phyloP scores from a whole-genome alignment of 331 rosid species.

The Quercus lobata region DNA sequence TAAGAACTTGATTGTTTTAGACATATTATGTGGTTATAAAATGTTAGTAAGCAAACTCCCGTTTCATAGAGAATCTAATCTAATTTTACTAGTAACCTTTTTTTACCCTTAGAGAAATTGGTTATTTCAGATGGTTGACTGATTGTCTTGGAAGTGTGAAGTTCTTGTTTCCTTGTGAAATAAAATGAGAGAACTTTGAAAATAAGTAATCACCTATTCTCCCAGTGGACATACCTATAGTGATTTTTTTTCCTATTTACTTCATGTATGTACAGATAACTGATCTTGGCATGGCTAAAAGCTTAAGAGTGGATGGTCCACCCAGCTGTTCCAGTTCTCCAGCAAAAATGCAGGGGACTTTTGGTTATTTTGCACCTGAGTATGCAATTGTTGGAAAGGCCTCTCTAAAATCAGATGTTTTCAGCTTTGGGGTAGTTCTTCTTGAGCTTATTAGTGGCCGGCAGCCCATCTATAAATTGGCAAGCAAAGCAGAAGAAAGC shows the following conservation, averaged over 20 bases:
- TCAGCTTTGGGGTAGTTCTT: constrained; percentile 97
- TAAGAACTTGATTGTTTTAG: constrained; percentile 31
- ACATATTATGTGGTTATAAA: neutral
- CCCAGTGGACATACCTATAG: neutral
- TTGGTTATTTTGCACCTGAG: constrained; percentile 99
- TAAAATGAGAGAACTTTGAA: neutral
- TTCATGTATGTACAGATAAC: constrained; percentile 62
- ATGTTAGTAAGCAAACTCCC: constrained; percentile 6
- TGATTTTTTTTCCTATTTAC: neutral
- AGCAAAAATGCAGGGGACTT: constrained; percentile 93
- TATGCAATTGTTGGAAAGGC: constrained; percentile 87
- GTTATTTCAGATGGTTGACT: neutral
- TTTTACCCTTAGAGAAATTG: neutral
- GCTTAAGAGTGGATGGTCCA: constrained; percentile 61
- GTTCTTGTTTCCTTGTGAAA: neutral
- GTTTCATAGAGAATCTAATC: neutral
- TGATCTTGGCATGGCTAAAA: constrained; percentile 96
- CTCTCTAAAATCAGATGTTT: constrained; percentile 89
- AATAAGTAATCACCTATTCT: neutral
- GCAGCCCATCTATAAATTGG: constrained; percentile 66
- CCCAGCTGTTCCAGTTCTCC: constrained; percentile 80
- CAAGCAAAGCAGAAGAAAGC: constrained; percentile 78
- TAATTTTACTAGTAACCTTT: neutral
- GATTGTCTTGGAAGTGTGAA: neutral
- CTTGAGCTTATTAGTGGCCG: constrained; percentile 96